Evolutionary conservation across 352 stramenopile species (phyloP), one percentile per base, ranked within the genome.

Genomic region (Phytopythium oedochilum): DNA sequence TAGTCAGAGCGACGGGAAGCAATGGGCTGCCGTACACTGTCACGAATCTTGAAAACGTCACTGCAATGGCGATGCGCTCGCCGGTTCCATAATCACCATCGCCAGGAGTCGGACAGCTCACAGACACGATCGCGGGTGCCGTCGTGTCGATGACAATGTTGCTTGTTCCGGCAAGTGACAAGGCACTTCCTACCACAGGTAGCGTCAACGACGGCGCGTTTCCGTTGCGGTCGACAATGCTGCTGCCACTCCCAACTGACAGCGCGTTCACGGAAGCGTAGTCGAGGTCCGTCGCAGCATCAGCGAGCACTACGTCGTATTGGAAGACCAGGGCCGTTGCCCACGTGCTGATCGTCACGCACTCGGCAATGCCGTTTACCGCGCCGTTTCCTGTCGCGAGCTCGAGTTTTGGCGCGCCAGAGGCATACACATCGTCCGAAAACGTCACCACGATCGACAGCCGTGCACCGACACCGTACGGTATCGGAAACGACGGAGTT

Each of bases 121-220:
- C 70, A 1, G 72, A 80, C 2, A 61, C 59, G 40, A 95, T 86
- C 2, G 59, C 38, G n/a, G 85, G 85, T 0, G 78, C 55, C 5
- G 79, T 88, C 15, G 83, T 90, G 40, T 94, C 71, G 40, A 95
- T 89, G 3, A 76, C 57, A 5, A 94, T 68, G 35, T 53, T 65
- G 38, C 74, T 89, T 10, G 68, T 81, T 25, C 70, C 71, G 17
- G 64, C 63, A 2, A 89, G 49, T 11, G 83, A 90, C 18, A 58
- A 59, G 9, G 64, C 34, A 11, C 64, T 78, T 6, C 57, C 71
- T 26, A 81, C 39, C 0, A 59, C 65, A 2, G 85, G 85, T 0
- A 95, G 52, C 0, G 67, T 80, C n/a, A 94, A 52, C 8, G 59
- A 53, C 5, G 83, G 75, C 12, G 61, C 71, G 1, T 78, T 86